Evolutionary conservation across 345 rosid species (phyloP).

Genomic region (Heritiera fomes): DNA sequence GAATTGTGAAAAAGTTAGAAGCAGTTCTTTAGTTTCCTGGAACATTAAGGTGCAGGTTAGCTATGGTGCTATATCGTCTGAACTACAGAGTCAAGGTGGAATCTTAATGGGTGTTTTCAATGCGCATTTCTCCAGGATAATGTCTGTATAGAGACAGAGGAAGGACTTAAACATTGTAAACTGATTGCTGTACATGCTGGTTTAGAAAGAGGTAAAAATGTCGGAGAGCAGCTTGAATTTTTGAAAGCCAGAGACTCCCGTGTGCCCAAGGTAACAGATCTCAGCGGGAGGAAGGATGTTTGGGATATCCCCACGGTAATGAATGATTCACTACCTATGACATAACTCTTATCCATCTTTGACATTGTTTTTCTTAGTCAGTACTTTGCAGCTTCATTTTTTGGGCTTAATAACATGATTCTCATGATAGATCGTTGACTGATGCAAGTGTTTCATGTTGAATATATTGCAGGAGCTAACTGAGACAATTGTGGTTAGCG

Average conservation of each 20-base stretch:
- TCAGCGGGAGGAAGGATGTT: slow-evolving; percentile 66
- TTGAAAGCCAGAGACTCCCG: slow-evolving; percentile 64
- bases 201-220: slow-evolving; percentile 55
- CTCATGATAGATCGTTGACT: slow-evolving; percentile 23
- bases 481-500: slow-evolving; percentile 65
- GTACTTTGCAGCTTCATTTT: not conserved
- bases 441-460: slow-evolving; percentile 16
- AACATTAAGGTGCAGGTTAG: not conserved
- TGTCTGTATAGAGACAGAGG: slow-evolving; percentile 54
- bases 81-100: not conserved
- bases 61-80: not conserved
- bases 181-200: slow-evolving; percentile 86
- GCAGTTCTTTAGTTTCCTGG: not conserved
- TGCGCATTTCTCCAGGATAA: slow-evolving; percentile 51
- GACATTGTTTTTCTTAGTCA: not conserved
- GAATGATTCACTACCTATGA: slow-evolving; percentile 9
- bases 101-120: not conserved
- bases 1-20: not conserved
- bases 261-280: slow-evolving; percentile 58
- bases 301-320: slow-evolving; percentile 85
- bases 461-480: slow-evolving; percentile 38
- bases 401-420: not conserved
- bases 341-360: not conserved
- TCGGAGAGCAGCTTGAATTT: slow-evolving; percentile 49
- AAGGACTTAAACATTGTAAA: slow-evolving; percentile 54